phyloP scores from a whole-genome alignment of 352 stramenopile genomes.

The Phytophthora palmivora region DNA sequence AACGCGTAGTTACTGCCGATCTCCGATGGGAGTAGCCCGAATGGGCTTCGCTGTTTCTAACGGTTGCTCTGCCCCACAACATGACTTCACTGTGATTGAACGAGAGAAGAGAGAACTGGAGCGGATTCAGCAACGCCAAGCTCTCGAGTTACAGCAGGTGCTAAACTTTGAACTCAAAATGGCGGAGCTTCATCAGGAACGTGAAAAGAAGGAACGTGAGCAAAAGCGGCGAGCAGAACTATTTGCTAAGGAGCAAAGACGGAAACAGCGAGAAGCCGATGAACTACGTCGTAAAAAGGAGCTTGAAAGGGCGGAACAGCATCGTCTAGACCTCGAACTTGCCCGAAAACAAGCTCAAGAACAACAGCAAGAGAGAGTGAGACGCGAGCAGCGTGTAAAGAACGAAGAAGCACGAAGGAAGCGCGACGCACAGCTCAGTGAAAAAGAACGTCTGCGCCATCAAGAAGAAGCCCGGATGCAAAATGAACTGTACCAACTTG shows the following conservation, averaged over 20 bases:
- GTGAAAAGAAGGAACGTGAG: conserved; percentile 56
- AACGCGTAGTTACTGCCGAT: conserved; percentile 66
- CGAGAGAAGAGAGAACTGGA: conserved; percentile 73
- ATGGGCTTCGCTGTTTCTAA: conserved; percentile 16
- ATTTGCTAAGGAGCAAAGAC: conserved; percentile 43
- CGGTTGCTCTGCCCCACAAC: conserved; percentile 16
- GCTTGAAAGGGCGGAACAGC: conserved; percentile 60
- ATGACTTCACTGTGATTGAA: conserved; percentile 68
- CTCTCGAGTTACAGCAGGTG: conserved; percentile 78
- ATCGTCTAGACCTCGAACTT: conserved; percentile 55
- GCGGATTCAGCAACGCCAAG: conserved; percentile 73
- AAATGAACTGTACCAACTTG: conserved; percentile 51
- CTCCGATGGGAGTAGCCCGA: conserved; percentile 35
- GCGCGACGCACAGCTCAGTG: conserved; percentile 49
- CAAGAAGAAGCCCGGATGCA: conserved; percentile 67
- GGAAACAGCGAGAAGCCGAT: conserved; percentile 59
- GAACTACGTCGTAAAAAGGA: conserved; percentile 57
- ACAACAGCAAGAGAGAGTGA: conserved; percentile 49
- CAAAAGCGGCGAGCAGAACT: conserved; percentile 57
- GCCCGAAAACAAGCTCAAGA: conserved; percentile 49
- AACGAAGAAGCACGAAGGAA: conserved; percentile 59
- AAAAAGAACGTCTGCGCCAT: conserved; percentile 59
- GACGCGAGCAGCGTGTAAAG: conserved; percentile 55
- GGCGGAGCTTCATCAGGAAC: conserved; percentile 59
- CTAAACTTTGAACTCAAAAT: conserved; percentile 73